Base-by-base conservation (phyloP, 805 yeast genomes). In the Ogataea polymorpha region DNA sequence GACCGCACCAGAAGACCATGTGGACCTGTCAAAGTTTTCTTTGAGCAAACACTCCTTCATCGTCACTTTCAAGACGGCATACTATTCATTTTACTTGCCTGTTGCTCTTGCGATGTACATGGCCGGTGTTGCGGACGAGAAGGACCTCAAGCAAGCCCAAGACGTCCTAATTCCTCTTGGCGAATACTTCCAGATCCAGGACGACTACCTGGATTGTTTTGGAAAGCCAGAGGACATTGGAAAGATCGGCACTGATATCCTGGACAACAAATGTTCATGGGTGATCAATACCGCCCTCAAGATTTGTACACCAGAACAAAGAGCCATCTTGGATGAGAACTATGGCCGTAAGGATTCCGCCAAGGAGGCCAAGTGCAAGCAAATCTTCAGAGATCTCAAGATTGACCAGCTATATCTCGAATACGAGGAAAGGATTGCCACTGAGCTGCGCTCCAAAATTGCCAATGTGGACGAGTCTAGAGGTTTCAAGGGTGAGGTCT, bases 211-310 rank as follows among this genome's bases (percentile, higher is more conserved):
- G 52, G 99, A 93, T 67, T 87, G 96, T 66, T 93, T 87, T 61
- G 99, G 99, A 51, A 88, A 91, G 56, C 96, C 99, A 31, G 95
- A 86, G 61, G 88, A 91, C 59, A 93, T 90, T 60, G 99, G 99
- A 49, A 93, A 93, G 74, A 88, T 93, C 54, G 99, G 99, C 54
- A 93, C 99, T 45, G 99, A 93, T 65, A 93, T 93, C 61, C 86
- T 86, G 70, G 99, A 93, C 68, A 93, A 93, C 79, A 93, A 93
- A 68, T 93, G 99, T 68, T 86, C 96, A 32, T 93, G 99, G 99
- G 81, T 93, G 41, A 77, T 93, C 57, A 93, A 93, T 74, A 86
- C 87, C 54, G 99, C 99, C 6, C 77, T 93, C 56, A 75, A 82
- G 62, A 69, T 81, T 51, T 91, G 78, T 39, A 73, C 77, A 20